A percentile compares a stretch with the other conserved stretches of the same genome.
These are phyloP conservation scores for Huntiella moniliformis DNA, from an alignment of 2,329 filamentous ascomycete genomes.

Conservation along the genomic window DNA sequence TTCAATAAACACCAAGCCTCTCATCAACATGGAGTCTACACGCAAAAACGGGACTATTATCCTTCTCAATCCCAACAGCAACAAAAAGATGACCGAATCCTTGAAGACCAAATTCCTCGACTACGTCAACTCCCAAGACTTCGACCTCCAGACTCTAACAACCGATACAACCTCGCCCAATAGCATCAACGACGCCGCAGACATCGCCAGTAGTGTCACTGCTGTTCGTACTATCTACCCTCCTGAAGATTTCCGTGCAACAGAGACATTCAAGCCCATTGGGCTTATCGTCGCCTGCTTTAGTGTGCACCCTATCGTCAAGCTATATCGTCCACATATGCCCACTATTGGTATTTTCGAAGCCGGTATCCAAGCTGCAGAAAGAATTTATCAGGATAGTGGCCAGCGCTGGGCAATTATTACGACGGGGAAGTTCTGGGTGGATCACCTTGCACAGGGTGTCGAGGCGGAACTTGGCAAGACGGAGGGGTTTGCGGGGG, in stretches of 20 bases:
- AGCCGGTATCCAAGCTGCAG: conserved; percentile 48
- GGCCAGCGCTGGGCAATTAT: conserved; percentile 56
- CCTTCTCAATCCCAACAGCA: conserved; percentile 67
- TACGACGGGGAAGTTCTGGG: conserved; percentile 73
- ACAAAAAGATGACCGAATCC: conserved; percentile 48
- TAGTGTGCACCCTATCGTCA: conserved; percentile 53
- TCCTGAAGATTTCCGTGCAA: background rate
- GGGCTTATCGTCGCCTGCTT: conserved; percentile 59
- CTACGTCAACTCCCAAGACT: background rate
- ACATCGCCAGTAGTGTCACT: conserved; percentile 45
- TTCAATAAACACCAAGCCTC: background rate
- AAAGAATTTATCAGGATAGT: conserved; percentile 26
- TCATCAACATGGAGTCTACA: background rate
- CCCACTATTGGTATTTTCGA: conserved; percentile 74
- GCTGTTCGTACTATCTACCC: conserved; percentile 34
- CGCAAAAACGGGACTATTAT: conserved; percentile 29
- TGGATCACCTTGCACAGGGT: conserved; percentile 47
- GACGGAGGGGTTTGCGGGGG: conserved; percentile 49
- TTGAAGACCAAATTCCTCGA: conserved; percentile 31
- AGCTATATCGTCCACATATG: background rate
- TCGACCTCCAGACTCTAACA: background rate
- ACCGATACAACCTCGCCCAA: background rate
- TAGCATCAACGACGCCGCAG: conserved; percentile 52
- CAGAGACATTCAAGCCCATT: conserved; percentile 45
- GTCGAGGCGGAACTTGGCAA: conserved; percentile 45